phyloP scores from a whole-genome alignment of 352 stramenopile species.

The Blastocystis sp. region DNA sequence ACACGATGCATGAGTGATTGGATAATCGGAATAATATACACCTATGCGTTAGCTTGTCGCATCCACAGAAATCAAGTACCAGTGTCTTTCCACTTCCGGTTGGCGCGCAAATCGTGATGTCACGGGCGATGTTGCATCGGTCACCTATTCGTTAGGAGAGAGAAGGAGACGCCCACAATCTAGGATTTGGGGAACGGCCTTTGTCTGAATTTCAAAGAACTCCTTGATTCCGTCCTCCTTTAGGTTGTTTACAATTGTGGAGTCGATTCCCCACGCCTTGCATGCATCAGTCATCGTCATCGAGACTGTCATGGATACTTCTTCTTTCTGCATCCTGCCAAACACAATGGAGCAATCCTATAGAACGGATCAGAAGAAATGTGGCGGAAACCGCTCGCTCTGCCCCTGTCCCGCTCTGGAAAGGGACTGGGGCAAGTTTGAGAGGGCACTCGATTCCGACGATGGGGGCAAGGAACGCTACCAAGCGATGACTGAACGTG shows the following conservation, averaged over 20 bases:
- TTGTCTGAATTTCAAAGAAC: slow-evolving; percentile 74
- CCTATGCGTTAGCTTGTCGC: slow-evolving; percentile 1
- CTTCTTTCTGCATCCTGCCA: slow-evolving; percentile 29
- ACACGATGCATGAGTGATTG: slow-evolving; percentile 45
- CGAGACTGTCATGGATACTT: slow-evolving; percentile 50
- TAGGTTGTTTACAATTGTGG: slow-evolving; percentile 50
- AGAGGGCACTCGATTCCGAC: too few species aligned
- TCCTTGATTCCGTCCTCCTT: slow-evolving; percentile 58
- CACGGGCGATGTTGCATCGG: slow-evolving; percentile 49
- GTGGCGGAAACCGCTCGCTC: too few species aligned
- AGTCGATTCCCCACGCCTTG: slow-evolving; percentile 39
- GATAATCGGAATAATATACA: slow-evolving; percentile 71
- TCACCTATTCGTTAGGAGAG: slow-evolving; percentile 27
- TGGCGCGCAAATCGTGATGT: slow-evolving; percentile 65
- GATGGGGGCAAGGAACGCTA: too few species aligned
- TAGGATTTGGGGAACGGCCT: slow-evolving; percentile 67
- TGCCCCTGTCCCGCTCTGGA: too few species aligned
- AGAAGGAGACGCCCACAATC: slow-evolving; percentile 16
- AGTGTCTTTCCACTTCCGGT: slow-evolving; percentile 74
- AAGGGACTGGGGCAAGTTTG: too few species aligned
- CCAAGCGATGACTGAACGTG: not conserved
- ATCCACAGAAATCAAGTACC: not conserved
- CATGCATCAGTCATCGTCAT: slow-evolving; percentile 65
- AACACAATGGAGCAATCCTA: too few species aligned
- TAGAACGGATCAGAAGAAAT: too few species aligned